Evolutionary conservation across 164 flowering plant species (phyloP).

Genomic region (Vitis riparia): DNA sequence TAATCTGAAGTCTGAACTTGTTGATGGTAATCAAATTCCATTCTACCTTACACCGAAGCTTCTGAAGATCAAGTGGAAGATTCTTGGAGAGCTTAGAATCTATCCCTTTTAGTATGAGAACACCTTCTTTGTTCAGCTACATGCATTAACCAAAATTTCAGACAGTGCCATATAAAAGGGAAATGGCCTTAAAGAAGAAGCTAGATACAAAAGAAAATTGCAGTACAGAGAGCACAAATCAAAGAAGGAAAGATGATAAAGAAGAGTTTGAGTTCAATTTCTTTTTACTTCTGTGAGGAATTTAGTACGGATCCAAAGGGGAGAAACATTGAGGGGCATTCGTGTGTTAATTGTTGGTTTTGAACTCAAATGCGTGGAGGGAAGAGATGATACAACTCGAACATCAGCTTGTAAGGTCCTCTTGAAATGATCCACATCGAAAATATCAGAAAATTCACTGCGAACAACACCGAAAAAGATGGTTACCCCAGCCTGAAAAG

Average conservation of each 20-base stretch:
- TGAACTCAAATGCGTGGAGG: conserved; percentile 47
- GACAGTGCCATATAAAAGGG: too few relatives aligned
- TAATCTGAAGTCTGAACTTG: too few relatives aligned
- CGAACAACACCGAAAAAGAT: conserved; percentile 8
- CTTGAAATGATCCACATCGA: conserved; percentile 68
- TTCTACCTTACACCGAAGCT: conserved; percentile 77
- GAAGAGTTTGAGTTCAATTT: not conserved
- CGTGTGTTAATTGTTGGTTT: conserved; percentile 30
- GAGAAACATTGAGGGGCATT: conserved; percentile 46
- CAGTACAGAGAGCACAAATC: too few relatives aligned
- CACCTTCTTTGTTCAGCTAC: conserved; percentile 63
- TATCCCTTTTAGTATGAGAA: conserved; percentile 63
- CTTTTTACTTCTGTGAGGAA: conserved; percentile 43
- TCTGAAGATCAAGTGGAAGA: conserved; percentile 80
- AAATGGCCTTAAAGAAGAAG: not conserved
- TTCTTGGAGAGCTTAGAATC: conserved; percentile 79
- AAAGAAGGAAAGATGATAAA: too few relatives aligned
- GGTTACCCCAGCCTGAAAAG: too few relatives aligned
- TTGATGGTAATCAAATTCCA: too few relatives aligned
- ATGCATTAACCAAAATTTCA: conserved; percentile 3
- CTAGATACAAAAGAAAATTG: not conserved
- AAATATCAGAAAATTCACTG: conserved; percentile 72
- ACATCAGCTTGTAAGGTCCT: conserved; percentile 50
- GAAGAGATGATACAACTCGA: conserved; percentile 60
- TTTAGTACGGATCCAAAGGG: conserved; percentile 48